These are phyloP conservation scores for Aspergillus puulaauensis DNA, from an alignment of 2,329 filamentous ascomycete genomes.

Conservation along the genomic window DNA sequence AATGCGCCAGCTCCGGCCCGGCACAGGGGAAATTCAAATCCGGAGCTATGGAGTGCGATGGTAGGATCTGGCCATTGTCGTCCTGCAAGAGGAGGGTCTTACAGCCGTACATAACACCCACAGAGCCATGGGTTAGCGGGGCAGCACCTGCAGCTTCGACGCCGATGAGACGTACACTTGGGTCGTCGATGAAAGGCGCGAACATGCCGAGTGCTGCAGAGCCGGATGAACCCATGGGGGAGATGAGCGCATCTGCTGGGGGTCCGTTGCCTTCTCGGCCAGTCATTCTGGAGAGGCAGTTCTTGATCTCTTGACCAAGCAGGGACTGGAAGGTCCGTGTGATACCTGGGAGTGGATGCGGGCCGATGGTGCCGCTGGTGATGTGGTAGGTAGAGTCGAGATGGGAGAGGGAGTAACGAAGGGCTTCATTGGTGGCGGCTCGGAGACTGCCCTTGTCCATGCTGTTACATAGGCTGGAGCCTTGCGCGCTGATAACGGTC, in stretches of 20 bases:
- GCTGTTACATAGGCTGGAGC: slow-evolving; percentile 56
- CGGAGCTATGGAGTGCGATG: slow-evolving; percentile 91
- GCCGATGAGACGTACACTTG: slow-evolving; percentile 77
- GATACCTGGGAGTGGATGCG: slow-evolving; percentile 95
- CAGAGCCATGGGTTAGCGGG: slow-evolving; percentile 76
- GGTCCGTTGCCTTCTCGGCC: slow-evolving; percentile 67
- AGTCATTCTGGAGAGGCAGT: slow-evolving; percentile 76
- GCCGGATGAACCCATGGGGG: slow-evolving; percentile 82
- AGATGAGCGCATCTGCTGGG: slow-evolving; percentile 76
- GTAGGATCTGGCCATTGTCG: slow-evolving; percentile 80
- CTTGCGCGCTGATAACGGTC: slow-evolving; percentile 73
- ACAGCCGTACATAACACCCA: slow-evolving; percentile 93
- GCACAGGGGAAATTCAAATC: slow-evolving; percentile 95
- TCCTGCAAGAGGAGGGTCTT: slow-evolving; percentile 91
- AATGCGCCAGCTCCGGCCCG: slow-evolving; percentile 81
- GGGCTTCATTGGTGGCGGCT: slow-evolving; percentile 87
- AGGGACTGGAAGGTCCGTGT: slow-evolving; percentile 96
- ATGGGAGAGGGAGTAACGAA: slow-evolving; percentile 85
- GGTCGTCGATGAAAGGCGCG: slow-evolving; percentile 83
- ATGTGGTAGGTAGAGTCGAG: slow-evolving; percentile 94
- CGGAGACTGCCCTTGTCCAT: slow-evolving; percentile 60
- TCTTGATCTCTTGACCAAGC: slow-evolving; percentile 88
- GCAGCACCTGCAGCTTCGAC: slow-evolving; percentile 91
- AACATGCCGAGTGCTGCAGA: slow-evolving; percentile 97
- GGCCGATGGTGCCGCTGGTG: slow-evolving; percentile 91